Evolutionary conservation across 441 rosid species (phyloP).

Genomic region (Raphanus hybrid): DNA sequence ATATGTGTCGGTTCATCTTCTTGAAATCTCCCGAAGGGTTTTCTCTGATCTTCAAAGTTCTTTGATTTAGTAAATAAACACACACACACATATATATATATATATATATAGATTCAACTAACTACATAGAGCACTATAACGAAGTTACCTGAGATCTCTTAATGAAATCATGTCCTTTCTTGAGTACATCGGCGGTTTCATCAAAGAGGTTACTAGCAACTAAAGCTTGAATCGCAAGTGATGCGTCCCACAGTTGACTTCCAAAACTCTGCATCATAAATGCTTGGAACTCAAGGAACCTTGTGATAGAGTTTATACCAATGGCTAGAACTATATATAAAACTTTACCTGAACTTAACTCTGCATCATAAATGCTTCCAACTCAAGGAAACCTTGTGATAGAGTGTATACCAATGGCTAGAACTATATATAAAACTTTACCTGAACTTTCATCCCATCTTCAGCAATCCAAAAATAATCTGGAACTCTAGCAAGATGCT

Average conservation of each 20-base stretch:
- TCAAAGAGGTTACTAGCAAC: slow-evolving; percentile 44
- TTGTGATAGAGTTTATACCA: not conserved
- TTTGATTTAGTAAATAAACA: not conserved
- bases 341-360: no score
- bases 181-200: slow-evolving; percentile 45
- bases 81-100: no score
- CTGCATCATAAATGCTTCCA: no score
- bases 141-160: slow-evolving; percentile 42
- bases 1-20: slow-evolving; percentile 52
- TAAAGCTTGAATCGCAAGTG: slow-evolving; percentile 52
- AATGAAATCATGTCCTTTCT: slow-evolving; percentile 56
- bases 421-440: no score
- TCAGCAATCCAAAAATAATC: slow-evolving; percentile 40
- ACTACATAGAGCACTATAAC: no score
- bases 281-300: slow-evolving; percentile 4
- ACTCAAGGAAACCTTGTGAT: no score
- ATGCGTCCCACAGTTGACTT: slow-evolving; percentile 56
- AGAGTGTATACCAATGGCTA: no score
- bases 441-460: slow-evolving; percentile 42
- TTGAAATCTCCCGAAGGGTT: slow-evolving; percentile 49
- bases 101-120: no score
- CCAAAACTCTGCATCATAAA: slow-evolving; percentile 50
- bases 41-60: slow-evolving; percentile 41
- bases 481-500: slow-evolving; percentile 42
- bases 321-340: no score